Conservation (phyloP, 371 early-diverging fungal genomes). For the Rhizomucor miehei region DNA sequence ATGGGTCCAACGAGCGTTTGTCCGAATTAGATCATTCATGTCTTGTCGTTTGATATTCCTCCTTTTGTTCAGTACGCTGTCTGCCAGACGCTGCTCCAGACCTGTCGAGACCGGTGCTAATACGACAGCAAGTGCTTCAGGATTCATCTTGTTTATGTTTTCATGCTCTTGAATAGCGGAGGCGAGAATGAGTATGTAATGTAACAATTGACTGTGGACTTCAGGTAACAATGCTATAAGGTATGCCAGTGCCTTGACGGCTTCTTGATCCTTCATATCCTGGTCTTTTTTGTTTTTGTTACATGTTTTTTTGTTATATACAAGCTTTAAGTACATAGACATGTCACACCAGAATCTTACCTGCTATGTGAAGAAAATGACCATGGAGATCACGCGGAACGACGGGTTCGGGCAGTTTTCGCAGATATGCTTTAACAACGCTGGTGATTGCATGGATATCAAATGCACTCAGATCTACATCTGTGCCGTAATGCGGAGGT, state of each 20-base stretch:
- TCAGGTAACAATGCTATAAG: slow-evolving; percentile 29
- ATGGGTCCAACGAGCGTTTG: slow-evolving; percentile 39
- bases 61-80: not conserved
- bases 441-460: slow-evolving; percentile 47
- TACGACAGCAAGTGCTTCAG: slow-evolving; percentile 43
- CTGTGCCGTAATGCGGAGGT: slow-evolving; percentile 27
- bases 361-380: slow-evolving; percentile 14
- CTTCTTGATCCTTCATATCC: no score
- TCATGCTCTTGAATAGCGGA: slow-evolving; percentile 24
- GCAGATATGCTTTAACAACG: slow-evolving; percentile 42
- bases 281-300: no score
- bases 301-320: no score
- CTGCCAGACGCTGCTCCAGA: slow-evolving; percentile 21
- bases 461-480: slow-evolving; percentile 23
- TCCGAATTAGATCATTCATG: slow-evolving; percentile 20
- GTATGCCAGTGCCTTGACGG: slow-evolving; percentile 6
- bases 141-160: slow-evolving; percentile 34
- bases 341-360: no score
- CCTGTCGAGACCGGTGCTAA: slow-evolving; percentile 45
- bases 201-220: slow-evolving; percentile 33
- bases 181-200: slow-evolving; percentile 28
- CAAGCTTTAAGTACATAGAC: no score
- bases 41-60: slow-evolving; percentile 5
- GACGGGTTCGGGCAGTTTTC: slow-evolving; percentile 39
- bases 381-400: slow-evolving; percentile 36